Conservation (phyloP, 768 basidiomycete genomes). For the Tylopilus balloui region DNA sequence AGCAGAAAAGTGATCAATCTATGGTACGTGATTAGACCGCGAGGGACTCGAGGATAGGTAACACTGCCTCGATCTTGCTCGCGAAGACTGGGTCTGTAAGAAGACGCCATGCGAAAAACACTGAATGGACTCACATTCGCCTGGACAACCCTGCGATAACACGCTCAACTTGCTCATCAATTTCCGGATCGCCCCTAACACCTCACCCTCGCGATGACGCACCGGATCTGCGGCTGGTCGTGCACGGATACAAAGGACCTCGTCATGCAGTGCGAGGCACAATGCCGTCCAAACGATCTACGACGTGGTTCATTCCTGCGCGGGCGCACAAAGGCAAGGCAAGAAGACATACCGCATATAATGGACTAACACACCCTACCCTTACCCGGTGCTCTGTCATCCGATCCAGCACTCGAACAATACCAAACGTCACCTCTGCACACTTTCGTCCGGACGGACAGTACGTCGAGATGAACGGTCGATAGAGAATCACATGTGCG, state of each 20-base stretch:
- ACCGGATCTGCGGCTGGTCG: constrained; percentile 1
- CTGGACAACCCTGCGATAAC: constrained; percentile 17
- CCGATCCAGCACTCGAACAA: constrained; percentile 15
- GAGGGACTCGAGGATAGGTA: background rate
- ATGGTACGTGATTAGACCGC: background rate
- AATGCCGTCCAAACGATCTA: constrained; percentile 25
- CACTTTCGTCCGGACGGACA: constrained; percentile 13
- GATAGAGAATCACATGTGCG: constrained; percentile 24
- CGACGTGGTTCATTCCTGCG: background rate
- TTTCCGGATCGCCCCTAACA: constrained; percentile 13
- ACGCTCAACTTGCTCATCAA: constrained; percentile 15
- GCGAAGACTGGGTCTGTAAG: constrained; percentile 15
- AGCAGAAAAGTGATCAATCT: background rate
- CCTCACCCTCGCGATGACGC: constrained; percentile 9
- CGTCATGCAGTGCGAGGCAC: constrained; percentile 21
- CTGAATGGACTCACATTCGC: constrained; percentile 15
- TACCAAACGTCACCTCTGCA: constrained; percentile 12
- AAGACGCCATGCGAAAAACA: background rate
- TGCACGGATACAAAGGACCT: constrained; percentile 18
- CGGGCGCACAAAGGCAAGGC: background rate
- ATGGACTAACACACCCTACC: constrained; percentile 10
- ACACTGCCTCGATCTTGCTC: constrained; percentile 22
- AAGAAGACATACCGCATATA: constrained; percentile 15
- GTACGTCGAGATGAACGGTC: constrained; percentile 15
- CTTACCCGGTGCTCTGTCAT: constrained; percentile 2